Evolutionary conservation across 1,284 basidiomycete genomes (phyloP).

Genomic region (Gomphus sp.): DNA sequence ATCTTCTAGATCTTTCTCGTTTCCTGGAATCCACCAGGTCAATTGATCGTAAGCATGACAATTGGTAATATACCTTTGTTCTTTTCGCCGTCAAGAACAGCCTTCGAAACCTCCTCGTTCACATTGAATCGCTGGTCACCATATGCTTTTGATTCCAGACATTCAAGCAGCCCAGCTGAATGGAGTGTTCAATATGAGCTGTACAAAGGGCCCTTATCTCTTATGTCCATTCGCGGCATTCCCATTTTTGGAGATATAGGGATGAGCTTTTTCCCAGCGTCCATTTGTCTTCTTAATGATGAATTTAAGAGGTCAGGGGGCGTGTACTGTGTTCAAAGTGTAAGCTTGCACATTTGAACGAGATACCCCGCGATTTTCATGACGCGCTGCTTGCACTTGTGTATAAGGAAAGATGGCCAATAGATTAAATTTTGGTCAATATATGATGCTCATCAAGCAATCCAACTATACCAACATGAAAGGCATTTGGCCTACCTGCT

Average conservation of each 20-base stretch:
- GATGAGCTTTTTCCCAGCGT: slow-evolving; percentile 78
- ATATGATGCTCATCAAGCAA: slow-evolving; percentile 30
- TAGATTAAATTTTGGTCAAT: slow-evolving; percentile 93
- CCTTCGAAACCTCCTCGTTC: slow-evolving; percentile 95
- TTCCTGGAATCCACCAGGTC: background rate
- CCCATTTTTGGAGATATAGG: slow-evolving; percentile 97
- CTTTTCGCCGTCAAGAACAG: slow-evolving; percentile 72
- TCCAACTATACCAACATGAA: background rate
- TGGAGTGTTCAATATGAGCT: slow-evolving; percentile 91
- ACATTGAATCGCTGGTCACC: slow-evolving; percentile 97
- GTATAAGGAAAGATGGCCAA: slow-evolving; percentile 96
- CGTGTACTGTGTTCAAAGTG: slow-evolving; percentile 81
- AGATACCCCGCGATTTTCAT: slow-evolving; percentile 99
- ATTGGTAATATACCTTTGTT: slow-evolving; percentile 32
- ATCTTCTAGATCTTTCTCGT: slow-evolving; percentile 27
- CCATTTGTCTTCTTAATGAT: slow-evolving; percentile 2
- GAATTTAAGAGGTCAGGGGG: background rate
- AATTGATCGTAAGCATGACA: slow-evolving; percentile 23
- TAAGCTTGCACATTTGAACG: slow-evolving; percentile 93
- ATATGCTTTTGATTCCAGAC: slow-evolving; percentile 94
- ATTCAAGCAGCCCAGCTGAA: slow-evolving; percentile 93
- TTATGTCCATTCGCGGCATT: slow-evolving; percentile 86
- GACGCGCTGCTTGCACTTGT: slow-evolving; percentile 98
- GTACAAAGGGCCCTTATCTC: slow-evolving; percentile 95
- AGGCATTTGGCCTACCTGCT: slow-evolving; percentile 56